phyloP scores from a whole-genome alignment of 1,284 basidiomycete genomes.

The Sporisorium reilianum region DNA sequence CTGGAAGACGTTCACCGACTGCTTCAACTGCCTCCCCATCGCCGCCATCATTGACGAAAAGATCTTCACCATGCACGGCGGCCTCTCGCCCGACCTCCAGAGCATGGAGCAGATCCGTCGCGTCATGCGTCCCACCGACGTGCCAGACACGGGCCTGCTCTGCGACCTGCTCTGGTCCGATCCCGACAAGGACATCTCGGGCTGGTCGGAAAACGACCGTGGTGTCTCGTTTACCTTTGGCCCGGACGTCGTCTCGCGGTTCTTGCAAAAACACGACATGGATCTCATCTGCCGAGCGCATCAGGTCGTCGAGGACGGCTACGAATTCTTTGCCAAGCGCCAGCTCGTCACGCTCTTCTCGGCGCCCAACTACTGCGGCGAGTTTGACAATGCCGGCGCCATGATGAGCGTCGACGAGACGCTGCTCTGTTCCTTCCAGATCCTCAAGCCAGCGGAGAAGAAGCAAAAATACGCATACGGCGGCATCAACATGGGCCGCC shows the following conservation, averaged over 20 bases:
- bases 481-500: slow-evolving; percentile 71
- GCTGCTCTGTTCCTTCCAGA: slow-evolving; percentile 94
- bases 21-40: slow-evolving; percentile 98
- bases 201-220: slow-evolving; percentile 99
- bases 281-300: slow-evolving; percentile 99
- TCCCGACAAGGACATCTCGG: slow-evolving; percentile 97
- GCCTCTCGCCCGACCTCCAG: slow-evolving; percentile 94
- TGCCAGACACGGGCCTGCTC: slow-evolving; percentile 97
- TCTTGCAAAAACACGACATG: slow-evolving; percentile 87
- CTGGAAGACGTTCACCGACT: slow-evolving; percentile 99
- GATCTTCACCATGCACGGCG: slow-evolving; percentile 99
- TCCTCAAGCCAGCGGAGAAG: slow-evolving; percentile 96
- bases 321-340: slow-evolving; percentile 99
- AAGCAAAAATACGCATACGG: slow-evolving; percentile 80
- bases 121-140: slow-evolving; percentile 97
- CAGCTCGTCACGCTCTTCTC: slow-evolving; percentile 98
- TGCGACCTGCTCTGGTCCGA: slow-evolving; percentile 99
- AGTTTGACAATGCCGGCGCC: slow-evolving; percentile 94
- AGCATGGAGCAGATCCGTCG: slow-evolving; percentile 99
- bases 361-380: slow-evolving; percentile 91
- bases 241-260: slow-evolving; percentile 95
- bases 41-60: slow-evolving; percentile 98
- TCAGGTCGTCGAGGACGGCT: slow-evolving; percentile 97
- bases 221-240: slow-evolving; percentile 99
- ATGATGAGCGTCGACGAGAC: slow-evolving; percentile 92